Percentiles rank a stretch among this genome's conserved stretches.
These are phyloP conservation scores for Rhizophagus prolifer DNA, from an alignment of 192 early-diverging fungal genomes.

Conservation along the genomic window DNA sequence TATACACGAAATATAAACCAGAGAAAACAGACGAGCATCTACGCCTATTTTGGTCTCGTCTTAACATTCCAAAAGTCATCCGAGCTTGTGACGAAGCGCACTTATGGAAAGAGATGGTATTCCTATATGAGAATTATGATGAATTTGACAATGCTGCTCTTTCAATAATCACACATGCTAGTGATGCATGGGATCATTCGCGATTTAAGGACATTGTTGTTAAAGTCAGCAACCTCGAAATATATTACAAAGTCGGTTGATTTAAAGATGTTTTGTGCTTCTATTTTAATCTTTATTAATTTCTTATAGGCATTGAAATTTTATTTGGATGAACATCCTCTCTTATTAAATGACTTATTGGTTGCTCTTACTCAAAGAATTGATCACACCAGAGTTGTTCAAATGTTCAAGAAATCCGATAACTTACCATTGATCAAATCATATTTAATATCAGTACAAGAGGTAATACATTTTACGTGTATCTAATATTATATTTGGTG, in stretches of 20 bases:
- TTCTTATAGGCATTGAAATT: conserved; percentile 74
- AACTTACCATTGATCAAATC: conserved; percentile 96
- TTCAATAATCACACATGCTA: conserved; percentile 94
- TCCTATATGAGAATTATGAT: conserved; percentile 98
- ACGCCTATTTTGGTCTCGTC: conserved; percentile 93
- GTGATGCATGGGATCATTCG: conserved; percentile 95
- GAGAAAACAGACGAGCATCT: conserved; percentile 98
- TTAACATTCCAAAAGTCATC: conserved; percentile 99
- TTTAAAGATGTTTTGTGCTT: not conserved
- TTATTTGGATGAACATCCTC: conserved; percentile 94
- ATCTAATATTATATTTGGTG: not conserved
- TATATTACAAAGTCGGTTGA: conserved; percentile 85
- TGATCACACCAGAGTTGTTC: conserved; percentile 96
- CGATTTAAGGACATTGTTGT: conserved; percentile 96
- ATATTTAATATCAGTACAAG: conserved; percentile 94
- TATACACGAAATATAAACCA: conserved; percentile 95
- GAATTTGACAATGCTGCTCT: conserved; percentile 97
- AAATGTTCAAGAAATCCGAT: conserved; percentile 97
- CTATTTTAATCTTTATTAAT: not conserved
- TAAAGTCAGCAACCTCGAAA: conserved; percentile 96
- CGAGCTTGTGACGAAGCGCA: conserved; percentile 89
- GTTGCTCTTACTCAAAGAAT: conserved; percentile 84
- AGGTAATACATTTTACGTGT: conserved; percentile 37
- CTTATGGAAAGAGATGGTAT: conserved; percentile 96
- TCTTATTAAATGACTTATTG: conserved; percentile 91